These are phyloP conservation scores for Diplogelasinospora grovesii DNA, from an alignment of 495 filamentous ascomycete genomes.

Conservation along the genomic window DNA sequence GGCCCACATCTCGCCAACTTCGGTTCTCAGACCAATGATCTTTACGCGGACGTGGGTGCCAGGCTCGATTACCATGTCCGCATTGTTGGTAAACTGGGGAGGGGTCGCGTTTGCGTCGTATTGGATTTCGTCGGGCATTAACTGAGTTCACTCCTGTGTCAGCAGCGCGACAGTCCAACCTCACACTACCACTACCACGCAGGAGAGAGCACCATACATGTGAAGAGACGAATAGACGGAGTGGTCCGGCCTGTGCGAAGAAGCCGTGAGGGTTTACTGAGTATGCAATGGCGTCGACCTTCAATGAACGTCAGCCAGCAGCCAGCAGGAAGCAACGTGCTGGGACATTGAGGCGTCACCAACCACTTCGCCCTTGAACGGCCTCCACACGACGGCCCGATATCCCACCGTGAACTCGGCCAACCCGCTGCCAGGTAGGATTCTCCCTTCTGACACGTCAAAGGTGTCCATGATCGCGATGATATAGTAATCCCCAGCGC, in stretches of 20 bases:
- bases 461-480: conserved; percentile 94
- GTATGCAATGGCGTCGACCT: conserved; percentile 89
- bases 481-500: conserved; percentile 88
- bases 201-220: conserved; percentile 53
- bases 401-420: conserved; percentile 95
- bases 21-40: conserved; percentile 83
- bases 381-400: conserved; percentile 92
- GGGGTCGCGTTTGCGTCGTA: conserved; percentile 88
- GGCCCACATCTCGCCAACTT: conserved; percentile 89
- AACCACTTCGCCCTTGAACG: conserved; percentile 95
- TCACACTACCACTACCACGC: not conserved
- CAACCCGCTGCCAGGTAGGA: conserved; percentile 79
- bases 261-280: conserved; percentile 89
- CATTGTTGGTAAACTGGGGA: conserved; percentile 76
- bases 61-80: conserved; percentile 88
- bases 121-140: conserved; percentile 86
- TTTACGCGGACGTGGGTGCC: conserved; percentile 90
- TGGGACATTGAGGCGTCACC: conserved; percentile 22
- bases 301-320: conserved; percentile 16
- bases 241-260: conserved; percentile 82
- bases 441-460: conserved; percentile 83
- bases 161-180: conserved; percentile 2
- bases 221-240: conserved; percentile 81
- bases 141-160: conserved; percentile 46
- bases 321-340: not conserved